These are phyloP conservation scores for Mentha longifolia DNA, from an alignment of 257 asterid genomes.

Conservation along the genomic window DNA sequence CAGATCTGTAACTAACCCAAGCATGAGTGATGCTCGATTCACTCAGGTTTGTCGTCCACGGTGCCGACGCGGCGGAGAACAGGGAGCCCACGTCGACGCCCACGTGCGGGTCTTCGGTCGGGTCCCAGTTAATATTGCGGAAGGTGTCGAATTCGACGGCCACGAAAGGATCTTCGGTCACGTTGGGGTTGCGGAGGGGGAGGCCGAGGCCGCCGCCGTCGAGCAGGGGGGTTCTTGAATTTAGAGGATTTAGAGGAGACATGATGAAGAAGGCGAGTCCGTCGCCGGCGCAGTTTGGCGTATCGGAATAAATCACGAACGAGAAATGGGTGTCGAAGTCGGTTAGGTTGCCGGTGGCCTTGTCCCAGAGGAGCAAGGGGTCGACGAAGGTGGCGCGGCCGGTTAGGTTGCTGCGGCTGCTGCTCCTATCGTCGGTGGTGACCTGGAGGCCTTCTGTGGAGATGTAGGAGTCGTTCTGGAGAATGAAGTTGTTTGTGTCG, in stretches of 20 bases:
- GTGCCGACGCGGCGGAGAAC: neutral
- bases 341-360: neutral
- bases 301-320: neutral
- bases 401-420: neutral
- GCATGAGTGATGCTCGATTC: neutral
- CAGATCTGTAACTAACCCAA: conserved; percentile 2
- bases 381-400: conserved; percentile 19
- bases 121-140: neutral
- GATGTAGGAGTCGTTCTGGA: conserved; percentile 2
- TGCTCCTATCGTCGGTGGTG: conserved; percentile 4
- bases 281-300: neutral
- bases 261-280: conserved; percentile 11
- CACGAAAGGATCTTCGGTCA: neutral
- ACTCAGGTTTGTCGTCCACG: neutral
- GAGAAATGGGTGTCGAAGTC: conserved; percentile 21
- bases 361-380: conserved; percentile 15
- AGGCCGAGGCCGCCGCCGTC: conserved; percentile 21
- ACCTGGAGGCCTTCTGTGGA: conserved; percentile 10
- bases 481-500: neutral
- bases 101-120: neutral
- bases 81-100: neutral
- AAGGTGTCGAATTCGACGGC: conserved; percentile 24
- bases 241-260: neutral
- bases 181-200: neutral
- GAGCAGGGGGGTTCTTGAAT: neutral